phyloP scores from a whole-genome alignment of 2,329 filamentous ascomycete species.

The Phialophora expanda region DNA sequence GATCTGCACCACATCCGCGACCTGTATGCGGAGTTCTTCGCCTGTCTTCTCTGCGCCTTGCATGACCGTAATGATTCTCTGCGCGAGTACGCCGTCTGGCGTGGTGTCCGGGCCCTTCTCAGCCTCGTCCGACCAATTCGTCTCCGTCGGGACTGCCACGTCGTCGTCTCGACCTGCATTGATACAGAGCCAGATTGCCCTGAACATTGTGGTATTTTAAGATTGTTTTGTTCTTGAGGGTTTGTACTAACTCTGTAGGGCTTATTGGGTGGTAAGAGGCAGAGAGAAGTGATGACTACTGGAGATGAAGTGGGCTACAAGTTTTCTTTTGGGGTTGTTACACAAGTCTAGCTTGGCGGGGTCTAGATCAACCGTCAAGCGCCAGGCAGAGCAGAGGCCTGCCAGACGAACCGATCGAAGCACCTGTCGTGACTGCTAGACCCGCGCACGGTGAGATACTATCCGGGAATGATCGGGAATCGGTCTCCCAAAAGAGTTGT shows the following conservation, averaged over 20 bases:
- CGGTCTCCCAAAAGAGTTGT: background rate
- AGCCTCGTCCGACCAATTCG: background rate
- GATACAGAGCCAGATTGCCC: background rate
- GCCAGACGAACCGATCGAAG: background rate
- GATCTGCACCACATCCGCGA: conserved; percentile 4
- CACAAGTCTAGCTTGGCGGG: background rate
- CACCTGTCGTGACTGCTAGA: background rate
- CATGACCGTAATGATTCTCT: background rate
- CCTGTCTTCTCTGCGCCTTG: conserved; percentile 8
- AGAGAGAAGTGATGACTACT: background rate
- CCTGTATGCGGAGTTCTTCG: conserved; percentile 5
- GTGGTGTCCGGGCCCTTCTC: background rate
- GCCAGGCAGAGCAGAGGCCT: background rate
- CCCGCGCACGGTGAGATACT: background rate
- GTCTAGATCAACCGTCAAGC: background rate
- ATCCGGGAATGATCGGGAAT: background rate
- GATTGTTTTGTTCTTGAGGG: background rate
- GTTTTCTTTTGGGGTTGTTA: background rate
- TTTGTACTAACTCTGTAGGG: background rate
- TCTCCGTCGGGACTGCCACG: background rate
- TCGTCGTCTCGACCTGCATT: background rate
- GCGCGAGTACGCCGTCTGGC: background rate
- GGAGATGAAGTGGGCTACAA: background rate
- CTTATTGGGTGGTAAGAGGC: background rate
- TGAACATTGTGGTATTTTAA: background rate